A percentile compares a stretch with the other conserved stretches of the same genome.
Evolutionary conservation across 2,329 filamentous ascomycete genomes (phyloP).

Genomic region (Samsoniella hepiali): DNA sequence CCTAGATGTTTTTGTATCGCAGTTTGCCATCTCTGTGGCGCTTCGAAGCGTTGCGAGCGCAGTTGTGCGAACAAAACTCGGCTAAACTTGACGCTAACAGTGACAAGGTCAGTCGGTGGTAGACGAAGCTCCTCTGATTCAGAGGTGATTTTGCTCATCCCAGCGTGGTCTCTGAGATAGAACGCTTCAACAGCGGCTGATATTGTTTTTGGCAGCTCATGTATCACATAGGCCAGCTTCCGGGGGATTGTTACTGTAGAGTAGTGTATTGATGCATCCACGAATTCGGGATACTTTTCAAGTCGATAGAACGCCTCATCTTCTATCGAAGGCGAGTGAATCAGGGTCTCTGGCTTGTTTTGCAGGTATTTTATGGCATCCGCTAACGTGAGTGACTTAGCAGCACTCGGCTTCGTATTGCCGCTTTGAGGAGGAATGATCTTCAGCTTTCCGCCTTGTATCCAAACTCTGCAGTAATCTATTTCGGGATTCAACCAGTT

Average conservation of each 20-base stretch:
- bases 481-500: conserved; percentile 90
- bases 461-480: conserved; percentile 85
- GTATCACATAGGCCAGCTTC: conserved; percentile 75
- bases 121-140: conserved; percentile 58
- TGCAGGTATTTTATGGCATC: conserved; percentile 63
- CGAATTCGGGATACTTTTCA: conserved; percentile 76
- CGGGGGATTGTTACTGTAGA: conserved; percentile 72
- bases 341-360: conserved; percentile 53
- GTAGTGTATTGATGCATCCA: conserved; percentile 72
- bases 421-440: conserved; percentile 61
- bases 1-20: conserved; percentile 20
- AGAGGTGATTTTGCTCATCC: conserved; percentile 64
- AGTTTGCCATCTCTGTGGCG: conserved; percentile 52
- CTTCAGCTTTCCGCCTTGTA: conserved; percentile 70
- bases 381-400: conserved; percentile 54
- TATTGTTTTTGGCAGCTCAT: conserved; percentile 70
- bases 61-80: conserved; percentile 89
- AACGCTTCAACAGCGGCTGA: conserved; percentile 86
- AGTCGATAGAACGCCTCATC: conserved; percentile 88
- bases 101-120: conserved; percentile 74
- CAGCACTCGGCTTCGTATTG: conserved; percentile 25
- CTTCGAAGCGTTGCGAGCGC: conserved; percentile 76
- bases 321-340: conserved; percentile 73
- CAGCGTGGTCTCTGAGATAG: conserved; percentile 80
- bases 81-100: conserved; percentile 76